Conservation (phyloP, 1,284 basidiomycete genomes). For the Heliocybe sulcata region DNA sequence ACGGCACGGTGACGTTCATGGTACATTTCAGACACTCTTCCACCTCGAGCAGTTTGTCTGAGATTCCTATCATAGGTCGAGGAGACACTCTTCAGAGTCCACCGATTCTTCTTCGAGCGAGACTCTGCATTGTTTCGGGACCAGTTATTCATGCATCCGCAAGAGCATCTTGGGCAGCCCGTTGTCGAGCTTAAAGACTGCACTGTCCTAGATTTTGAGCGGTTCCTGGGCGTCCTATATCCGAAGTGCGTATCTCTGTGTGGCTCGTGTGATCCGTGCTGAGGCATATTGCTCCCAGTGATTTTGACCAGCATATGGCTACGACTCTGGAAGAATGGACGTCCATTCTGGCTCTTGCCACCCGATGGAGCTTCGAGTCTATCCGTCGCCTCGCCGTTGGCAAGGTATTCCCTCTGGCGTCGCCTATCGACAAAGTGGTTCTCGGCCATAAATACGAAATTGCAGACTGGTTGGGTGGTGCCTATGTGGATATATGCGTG, state of each 20-base stretch:
- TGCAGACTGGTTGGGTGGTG: neutral
- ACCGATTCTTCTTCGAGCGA: constrained; percentile 11
- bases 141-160: neutral
- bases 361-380: neutral
- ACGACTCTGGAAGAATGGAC: constrained; percentile 1
- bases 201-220: constrained; percentile 42
- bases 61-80: constrained; percentile 1
- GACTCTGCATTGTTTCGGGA: constrained; percentile 10
- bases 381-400: neutral
- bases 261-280: neutral
- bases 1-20: neutral
- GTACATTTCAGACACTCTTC: neutral
- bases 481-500: neutral
- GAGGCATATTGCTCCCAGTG: neutral
- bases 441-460: neutral
- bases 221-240: constrained; percentile 5
- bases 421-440: constrained; percentile 4
- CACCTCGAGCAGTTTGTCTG: neutral
- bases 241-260: neutral
- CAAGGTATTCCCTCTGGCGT: neutral
- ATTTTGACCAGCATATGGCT: neutral
- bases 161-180: neutral
- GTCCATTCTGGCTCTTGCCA: constrained; percentile 1
- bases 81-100: constrained; percentile 7
- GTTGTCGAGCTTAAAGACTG: constrained; percentile 55